These are phyloP conservation scores for Boletus reticuloceps DNA, from an alignment of 768 basidiomycete genomes.

Conservation along the genomic window DNA sequence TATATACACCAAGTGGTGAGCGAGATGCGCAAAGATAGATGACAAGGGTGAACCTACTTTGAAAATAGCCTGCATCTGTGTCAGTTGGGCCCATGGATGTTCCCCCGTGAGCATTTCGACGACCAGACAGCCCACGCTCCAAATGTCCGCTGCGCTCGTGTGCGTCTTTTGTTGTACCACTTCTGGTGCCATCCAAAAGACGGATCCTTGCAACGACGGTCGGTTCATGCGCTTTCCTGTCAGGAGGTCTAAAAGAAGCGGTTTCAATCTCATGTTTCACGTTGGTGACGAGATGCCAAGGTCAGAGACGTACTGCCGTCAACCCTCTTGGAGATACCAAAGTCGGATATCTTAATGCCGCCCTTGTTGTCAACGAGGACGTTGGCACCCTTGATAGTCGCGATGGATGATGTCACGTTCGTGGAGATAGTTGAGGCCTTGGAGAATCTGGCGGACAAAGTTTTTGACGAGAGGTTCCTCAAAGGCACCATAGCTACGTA, in stretches of 20 bases:
- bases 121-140: conserved; percentile 93
- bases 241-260: conserved; percentile 34
- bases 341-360: conserved; percentile 95
- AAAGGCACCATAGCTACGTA: conserved; percentile 91
- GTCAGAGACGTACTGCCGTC: conserved; percentile 75
- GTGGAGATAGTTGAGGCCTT: conserved; percentile 87
- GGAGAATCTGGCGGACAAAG: conserved; percentile 89
- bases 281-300: background rate
- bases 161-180: conserved; percentile 95
- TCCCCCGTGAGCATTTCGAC: conserved; percentile 97
- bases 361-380: conserved; percentile 98
- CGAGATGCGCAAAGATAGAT: background rate
- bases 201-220: conserved; percentile 94
- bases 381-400: conserved; percentile 98
- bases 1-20: background rate
- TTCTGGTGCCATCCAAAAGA: conserved; percentile 99
- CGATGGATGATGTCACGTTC: conserved; percentile 94
- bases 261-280: conserved; percentile 33
- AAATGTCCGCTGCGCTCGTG: conserved; percentile 91
- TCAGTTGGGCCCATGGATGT: conserved; percentile 93
- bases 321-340: conserved; percentile 96
- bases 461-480: conserved; percentile 90
- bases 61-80: conserved; percentile 99
- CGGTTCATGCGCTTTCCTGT: conserved; percentile 75
- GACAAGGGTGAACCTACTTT: conserved; percentile 51